These are phyloP conservation scores for Megacollybia platyphylla DNA, from an alignment of 1,284 basidiomycete species.

Conservation along the genomic window DNA sequence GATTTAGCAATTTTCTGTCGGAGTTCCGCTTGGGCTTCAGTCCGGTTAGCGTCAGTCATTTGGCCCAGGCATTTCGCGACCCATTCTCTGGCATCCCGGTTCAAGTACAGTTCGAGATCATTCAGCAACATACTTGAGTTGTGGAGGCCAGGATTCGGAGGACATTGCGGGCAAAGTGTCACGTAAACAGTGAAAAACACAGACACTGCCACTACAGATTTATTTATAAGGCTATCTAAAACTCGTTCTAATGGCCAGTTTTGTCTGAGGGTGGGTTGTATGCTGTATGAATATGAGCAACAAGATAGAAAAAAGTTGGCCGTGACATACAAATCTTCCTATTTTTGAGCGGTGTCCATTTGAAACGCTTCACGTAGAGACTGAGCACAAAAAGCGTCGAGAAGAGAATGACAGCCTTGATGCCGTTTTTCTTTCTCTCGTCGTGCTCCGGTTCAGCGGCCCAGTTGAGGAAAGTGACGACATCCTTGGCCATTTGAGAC, in stretches of 20 bases:
- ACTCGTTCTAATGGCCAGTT: conserved; percentile 22
- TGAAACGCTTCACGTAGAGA: conserved; percentile 89
- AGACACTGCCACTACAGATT: neutral
- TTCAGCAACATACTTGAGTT: conserved; percentile 33
- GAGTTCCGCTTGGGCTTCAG: conserved; percentile 68
- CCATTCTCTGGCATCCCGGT: conserved; percentile 51
- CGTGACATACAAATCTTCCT: conserved; percentile 73
- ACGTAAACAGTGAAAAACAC: neutral
- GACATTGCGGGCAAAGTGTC: conserved; percentile 25
- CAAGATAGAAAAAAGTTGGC: conserved; percentile 2
- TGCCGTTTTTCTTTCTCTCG: conserved; percentile 90
- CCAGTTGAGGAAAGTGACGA: conserved; percentile 91
- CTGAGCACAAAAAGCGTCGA: conserved; percentile 73
- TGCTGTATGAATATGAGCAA: conserved; percentile 14
- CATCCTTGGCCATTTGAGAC: conserved; percentile 99
- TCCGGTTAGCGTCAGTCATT: conserved; percentile 66
- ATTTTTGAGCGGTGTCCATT: conserved; percentile 88
- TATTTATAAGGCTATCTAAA: conserved; percentile 6
- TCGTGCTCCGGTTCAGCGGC: conserved; percentile 97
- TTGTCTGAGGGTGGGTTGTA: conserved; percentile 35
- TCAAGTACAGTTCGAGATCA: conserved; percentile 6
- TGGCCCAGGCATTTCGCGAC: conserved; percentile 72
- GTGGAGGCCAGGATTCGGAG: conserved; percentile 51
- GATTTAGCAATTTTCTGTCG: conserved; percentile 81
- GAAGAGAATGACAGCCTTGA: conserved; percentile 89